A percentile compares a stretch with the other conserved stretches of the same genome.
Evolutionary conservation across 345 rosid species (phyloP).

Genomic region (Pugionium cornutum): DNA sequence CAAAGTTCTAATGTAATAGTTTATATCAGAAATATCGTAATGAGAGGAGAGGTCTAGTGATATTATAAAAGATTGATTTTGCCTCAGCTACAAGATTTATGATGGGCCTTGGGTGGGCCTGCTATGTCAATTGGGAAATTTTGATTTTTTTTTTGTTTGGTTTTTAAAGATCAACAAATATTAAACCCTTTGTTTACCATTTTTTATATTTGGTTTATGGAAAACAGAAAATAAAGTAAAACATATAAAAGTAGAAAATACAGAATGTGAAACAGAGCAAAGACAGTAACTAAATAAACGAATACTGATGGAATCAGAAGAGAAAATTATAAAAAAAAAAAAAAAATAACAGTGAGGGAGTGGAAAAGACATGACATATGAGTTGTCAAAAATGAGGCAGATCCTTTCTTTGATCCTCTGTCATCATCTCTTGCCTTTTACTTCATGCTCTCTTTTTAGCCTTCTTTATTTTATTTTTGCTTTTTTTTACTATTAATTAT

Average conservation of each 20-base stretch:
- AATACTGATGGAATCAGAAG: conserved; percentile 25
- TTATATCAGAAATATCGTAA: conserved; percentile 8
- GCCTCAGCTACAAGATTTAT: too few species aligned
- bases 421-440: conserved; percentile 42
- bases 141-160: too few species aligned
- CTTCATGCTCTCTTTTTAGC: conserved; percentile 32
- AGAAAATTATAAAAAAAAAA: background rate
- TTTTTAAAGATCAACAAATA: background rate
- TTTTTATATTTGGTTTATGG: too few species aligned
- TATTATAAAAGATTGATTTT: too few species aligned
- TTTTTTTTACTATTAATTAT: background rate
- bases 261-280: conserved; percentile 35
- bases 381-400: conserved; percentile 43
- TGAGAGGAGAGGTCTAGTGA: too few species aligned
- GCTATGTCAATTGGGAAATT: background rate
- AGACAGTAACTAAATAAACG: conserved; percentile 24
- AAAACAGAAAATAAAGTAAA: background rate
- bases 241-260: conserved; percentile 2
- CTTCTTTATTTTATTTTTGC: background rate
- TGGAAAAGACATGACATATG: conserved; percentile 40
- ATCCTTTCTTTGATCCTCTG: conserved; percentile 41
- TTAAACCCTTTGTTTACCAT: too few species aligned
- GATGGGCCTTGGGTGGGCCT: conserved; percentile 33
- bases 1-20: conserved; percentile 17
- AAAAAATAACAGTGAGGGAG: conserved; percentile 8